Evolutionary conservation across 139 green algal species (phyloP), one percentile per base, ranked within the genome.

Genomic region (Micractinium sp.): DNA sequence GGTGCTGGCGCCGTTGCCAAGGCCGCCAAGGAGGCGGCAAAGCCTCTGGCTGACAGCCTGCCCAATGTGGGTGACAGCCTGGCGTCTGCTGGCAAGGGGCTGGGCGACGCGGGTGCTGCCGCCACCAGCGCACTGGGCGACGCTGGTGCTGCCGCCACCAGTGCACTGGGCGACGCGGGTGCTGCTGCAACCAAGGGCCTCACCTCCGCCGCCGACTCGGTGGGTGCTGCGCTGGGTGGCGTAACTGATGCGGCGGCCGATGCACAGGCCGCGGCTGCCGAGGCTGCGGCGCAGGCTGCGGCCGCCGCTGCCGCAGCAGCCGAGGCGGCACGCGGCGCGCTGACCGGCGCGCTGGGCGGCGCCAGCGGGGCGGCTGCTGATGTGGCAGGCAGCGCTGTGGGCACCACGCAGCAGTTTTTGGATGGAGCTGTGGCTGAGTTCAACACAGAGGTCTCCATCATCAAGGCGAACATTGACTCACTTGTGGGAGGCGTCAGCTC

Each of bases 401-500:
- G 12, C 38, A 12, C 38, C 14, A 31, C 69, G 61, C 69, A 81
- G 69, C 69, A 71, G 69, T 81, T 88, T 14, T 3, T 81, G 39
- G 84, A 71, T 53, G 84, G n/a, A 1, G 69, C 84, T 0, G 38
- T 25, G 22, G 15, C n/a, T 13, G 84, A 88, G 84, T 81, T 88
- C 31, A 41, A 81, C 39, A 81, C 84, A 31, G 84, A 88, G 84
- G 69, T 77, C 9, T 35, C 29, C 69, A 88, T 81, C 84, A 81
- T 88, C 47, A 82, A 69, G 47, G 15, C n/a, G 3, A 81, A 81
- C 31, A 18, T 88, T 4, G 73, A 81, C 84, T 56, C 39, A 0
- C 41, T 88, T 27, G 69, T 81, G 84, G 84, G 69, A 36, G 29
- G 88, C 47, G 88, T 90, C 41, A 81, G 79, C 41, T 82, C 81